Evolutionary conservation across 129 eudicot genomes (phyloP).

Genomic region (sunflower (Helianthus annuus)): HanXRQr2.0-SUNRISE NC_035438.2:47388509-47389008

Average conservation of each 20-base stretch:
- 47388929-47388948: neutral
- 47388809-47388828: neutral
- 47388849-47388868: neutral
- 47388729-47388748: neutral
- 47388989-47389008: slow-evolving; percentile 1
- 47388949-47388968: neutral
- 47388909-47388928: neutral
- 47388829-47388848: neutral
- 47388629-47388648: too few species aligned
- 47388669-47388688: neutral
- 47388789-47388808: neutral
- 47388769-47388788: neutral
- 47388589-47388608: too few species aligned
- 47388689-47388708: slow-evolving; percentile 2
- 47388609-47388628: too few species aligned
- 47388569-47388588: too few species aligned
- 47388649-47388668: neutral
- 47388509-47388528: neutral
- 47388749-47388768: neutral
- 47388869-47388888: neutral
- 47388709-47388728: neutral
- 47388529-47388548: neutral
- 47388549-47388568: too few species aligned
- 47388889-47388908: neutral
- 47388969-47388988: neutral